phyloP scores from a whole-genome alignment of 2,329 filamentous ascomycete species.

The Alternaria conjuncta region DNA sequence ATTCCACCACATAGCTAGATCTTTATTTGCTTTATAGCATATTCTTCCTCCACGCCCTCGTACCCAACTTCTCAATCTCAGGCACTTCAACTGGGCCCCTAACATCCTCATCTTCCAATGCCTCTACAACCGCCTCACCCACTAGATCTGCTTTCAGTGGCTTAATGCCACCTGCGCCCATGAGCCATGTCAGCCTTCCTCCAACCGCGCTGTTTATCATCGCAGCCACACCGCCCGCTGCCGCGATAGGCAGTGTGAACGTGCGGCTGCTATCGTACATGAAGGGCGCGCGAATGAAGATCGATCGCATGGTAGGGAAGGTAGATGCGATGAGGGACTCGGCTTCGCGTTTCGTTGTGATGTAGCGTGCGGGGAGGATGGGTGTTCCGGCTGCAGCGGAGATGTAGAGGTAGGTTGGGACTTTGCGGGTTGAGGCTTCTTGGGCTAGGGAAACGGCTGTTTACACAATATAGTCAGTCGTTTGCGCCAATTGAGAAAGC shows the following conservation, averaged over 20 bases:
- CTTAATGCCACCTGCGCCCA: constrained; percentile 84
- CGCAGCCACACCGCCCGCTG: constrained; percentile 74
- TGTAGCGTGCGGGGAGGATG: constrained; percentile 82
- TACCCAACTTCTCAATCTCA: constrained; percentile 81
- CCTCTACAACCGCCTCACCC: constrained; percentile 88
- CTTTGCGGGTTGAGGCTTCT: constrained; percentile 70
- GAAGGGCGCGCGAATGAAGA: constrained; percentile 87
- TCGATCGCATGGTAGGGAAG: constrained; percentile 75
- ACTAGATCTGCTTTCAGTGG: constrained; percentile 87
- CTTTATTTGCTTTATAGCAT: constrained; percentile 84
- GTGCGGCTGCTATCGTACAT: constrained; percentile 84
- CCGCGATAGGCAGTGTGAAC: constrained; percentile 85
- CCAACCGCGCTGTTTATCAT: constrained; percentile 79
- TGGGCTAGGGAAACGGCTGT: constrained; percentile 79
- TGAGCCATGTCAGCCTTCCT: constrained; percentile 74
- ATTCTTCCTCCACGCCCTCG: constrained; percentile 82
- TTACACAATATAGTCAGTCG: neutral
- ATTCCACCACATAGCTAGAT: too few species aligned
- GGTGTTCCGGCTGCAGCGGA: constrained; percentile 88
- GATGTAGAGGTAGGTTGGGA: constrained; percentile 80
- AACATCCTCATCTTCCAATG: constrained; percentile 74
- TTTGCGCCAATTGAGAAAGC: neutral
- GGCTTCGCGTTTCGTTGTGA: constrained; percentile 89
- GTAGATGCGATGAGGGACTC: constrained; percentile 75
- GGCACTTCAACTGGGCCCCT: constrained; percentile 78